Evolutionary conservation across 345 rosid species (phyloP).

Genomic region (Salix koriyanagi): DNA sequence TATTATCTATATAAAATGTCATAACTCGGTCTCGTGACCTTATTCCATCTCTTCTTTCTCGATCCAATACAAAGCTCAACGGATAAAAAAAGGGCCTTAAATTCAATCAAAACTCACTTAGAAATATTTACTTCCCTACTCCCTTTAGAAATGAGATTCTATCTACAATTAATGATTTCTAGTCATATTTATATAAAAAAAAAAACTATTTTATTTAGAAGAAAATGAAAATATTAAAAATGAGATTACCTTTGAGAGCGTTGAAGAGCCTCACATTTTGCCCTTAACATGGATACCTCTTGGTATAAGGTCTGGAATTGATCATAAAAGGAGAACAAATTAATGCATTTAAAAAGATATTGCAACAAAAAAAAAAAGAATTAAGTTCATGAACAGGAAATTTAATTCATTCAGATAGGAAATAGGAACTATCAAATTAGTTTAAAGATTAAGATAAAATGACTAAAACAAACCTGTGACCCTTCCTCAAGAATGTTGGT

Average conservation of each 20-base stretch:
- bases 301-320: constrained; percentile 21
- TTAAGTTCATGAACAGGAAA: not conserved
- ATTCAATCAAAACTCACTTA: too few species aligned
- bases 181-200: too few species aligned
- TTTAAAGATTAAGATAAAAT: too few species aligned
- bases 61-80: too few species aligned
- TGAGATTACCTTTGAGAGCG: constrained; percentile 29
- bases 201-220: too few species aligned
- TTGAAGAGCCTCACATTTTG: constrained; percentile 31
- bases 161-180: too few species aligned
- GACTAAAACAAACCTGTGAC: constrained; percentile 17
- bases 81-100: too few species aligned
- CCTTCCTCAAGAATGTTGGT: constrained; percentile 7
- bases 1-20: too few species aligned
- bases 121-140: too few species aligned
- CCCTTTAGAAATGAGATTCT: too few species aligned
- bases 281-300: constrained; percentile 32
- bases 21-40: rapidly evolving
- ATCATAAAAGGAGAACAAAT: not conserved
- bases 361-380: not conserved
- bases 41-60: too few species aligned
- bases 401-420: not conserved
- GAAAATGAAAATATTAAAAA: not conserved
- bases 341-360: not conserved
- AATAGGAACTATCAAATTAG: not conserved